Evolutionary conservation across 2,329 filamentous ascomycete genomes (phyloP).

Genomic region (Colletotrichum karsti): DNA sequence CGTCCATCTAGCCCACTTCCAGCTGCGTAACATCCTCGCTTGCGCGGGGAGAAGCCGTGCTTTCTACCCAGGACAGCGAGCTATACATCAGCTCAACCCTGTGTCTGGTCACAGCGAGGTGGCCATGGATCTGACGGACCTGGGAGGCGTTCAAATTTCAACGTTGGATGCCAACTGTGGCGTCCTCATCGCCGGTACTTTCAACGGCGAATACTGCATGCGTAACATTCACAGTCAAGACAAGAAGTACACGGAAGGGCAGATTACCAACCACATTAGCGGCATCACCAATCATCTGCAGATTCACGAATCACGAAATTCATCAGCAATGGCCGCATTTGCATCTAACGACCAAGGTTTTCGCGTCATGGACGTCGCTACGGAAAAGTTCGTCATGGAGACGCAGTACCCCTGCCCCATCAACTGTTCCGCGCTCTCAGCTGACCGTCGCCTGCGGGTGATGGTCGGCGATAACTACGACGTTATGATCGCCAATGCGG

Average conservation of each 20-base stretch:
- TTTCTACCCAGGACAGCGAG: slow-evolving; percentile 63
- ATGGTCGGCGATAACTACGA: slow-evolving; percentile 76
- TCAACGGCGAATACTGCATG: slow-evolving; percentile 64
- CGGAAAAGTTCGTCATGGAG: slow-evolving; percentile 65
- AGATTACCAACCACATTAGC: slow-evolving; percentile 55
- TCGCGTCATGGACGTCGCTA: slow-evolving; percentile 65
- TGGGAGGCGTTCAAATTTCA: slow-evolving; percentile 52
- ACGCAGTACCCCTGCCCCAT: slow-evolving; percentile 66
- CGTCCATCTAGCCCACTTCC: slow-evolving; percentile 69
- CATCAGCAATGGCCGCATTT: slow-evolving; percentile 64
- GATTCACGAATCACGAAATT: slow-evolving; percentile 61
- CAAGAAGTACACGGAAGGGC: slow-evolving; percentile 49
- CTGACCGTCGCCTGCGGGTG: slow-evolving; percentile 75
- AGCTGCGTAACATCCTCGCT: slow-evolving; percentile 70
- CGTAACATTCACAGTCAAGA: slow-evolving; percentile 53
- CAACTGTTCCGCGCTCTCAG: slow-evolving; percentile 78
- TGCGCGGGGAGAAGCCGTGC: slow-evolving; percentile 62
- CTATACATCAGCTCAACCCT: slow-evolving; percentile 62
- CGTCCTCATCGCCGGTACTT: slow-evolving; percentile 67
- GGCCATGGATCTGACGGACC: slow-evolving; percentile 53
- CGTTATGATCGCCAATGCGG: slow-evolving; percentile 74
- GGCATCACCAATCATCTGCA: slow-evolving; percentile 74
- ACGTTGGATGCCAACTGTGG: slow-evolving; percentile 61
- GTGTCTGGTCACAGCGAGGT: slow-evolving; percentile 53
- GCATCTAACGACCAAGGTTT: slow-evolving; percentile 70